These are phyloP conservation scores for Paraphaeosphaeria sporulosa DNA, from an alignment of 2,329 filamentous ascomycete genomes.

Conservation along the genomic window DNA sequence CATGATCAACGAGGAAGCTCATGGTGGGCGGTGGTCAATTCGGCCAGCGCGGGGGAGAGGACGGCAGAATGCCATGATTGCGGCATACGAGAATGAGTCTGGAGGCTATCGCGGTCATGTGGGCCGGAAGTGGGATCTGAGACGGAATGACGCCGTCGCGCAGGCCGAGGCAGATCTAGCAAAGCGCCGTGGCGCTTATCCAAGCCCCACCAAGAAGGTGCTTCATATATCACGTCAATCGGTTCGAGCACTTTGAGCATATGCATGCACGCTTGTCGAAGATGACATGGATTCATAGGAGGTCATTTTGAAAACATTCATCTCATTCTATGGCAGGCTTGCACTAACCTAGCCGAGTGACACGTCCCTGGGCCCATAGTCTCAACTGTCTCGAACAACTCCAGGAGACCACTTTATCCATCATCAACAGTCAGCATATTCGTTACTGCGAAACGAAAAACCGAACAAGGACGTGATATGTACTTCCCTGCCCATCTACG, in stretches of 20 bases:
- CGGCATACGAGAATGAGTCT: constrained; percentile 1
- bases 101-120: constrained; percentile 16
- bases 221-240: no score
- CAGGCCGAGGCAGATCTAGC: constrained; percentile 10
- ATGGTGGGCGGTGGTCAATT: constrained; percentile 23
- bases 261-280: neutral
- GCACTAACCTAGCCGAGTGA: neutral
- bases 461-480: neutral
- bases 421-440: neutral
- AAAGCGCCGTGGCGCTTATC: neutral
- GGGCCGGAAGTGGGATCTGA: constrained; percentile 13
- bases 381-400: neutral
- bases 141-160: constrained; percentile 15
- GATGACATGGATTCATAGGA: neutral
- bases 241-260: no score
- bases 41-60: constrained; percentile 2
- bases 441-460: neutral
- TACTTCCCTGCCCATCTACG: neutral
- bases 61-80: constrained; percentile 9
- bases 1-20: constrained; percentile 25
- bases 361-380: neutral
- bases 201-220: neutral
- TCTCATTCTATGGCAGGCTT: neutral
- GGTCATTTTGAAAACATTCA: neutral
- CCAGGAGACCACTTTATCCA: neutral